These are phyloP conservation scores for Diaporthe citri DNA, from an alignment of 2,329 filamentous ascomycete species.

Conservation along the genomic window DNA sequence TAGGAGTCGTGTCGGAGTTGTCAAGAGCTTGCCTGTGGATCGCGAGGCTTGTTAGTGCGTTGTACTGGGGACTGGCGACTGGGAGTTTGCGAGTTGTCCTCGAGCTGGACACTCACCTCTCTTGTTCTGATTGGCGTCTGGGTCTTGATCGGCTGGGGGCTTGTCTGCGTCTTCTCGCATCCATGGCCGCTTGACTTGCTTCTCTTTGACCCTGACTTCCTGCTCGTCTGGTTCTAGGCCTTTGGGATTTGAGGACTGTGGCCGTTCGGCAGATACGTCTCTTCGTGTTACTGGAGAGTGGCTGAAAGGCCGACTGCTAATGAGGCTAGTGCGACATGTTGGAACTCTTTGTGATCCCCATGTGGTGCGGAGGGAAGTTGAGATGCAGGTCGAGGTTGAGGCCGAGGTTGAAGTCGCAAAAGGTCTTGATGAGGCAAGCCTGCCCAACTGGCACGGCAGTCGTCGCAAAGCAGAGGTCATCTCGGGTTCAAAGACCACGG, in stretches of 20 bases:
- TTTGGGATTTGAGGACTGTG: constrained; percentile 49
- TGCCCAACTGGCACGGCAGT: constrained; percentile 42
- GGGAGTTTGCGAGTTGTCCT: not conserved
- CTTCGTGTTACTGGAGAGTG: not conserved
- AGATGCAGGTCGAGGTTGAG: constrained; percentile 1
- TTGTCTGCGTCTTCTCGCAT: constrained; percentile 70
- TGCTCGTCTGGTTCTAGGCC: constrained; percentile 53
- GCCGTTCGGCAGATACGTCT: constrained; percentile 45
- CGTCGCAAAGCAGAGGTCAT: constrained; percentile 44
- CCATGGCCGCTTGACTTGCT: constrained; percentile 75
- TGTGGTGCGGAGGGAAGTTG: constrained; percentile 7
- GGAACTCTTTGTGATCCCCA: not conserved
- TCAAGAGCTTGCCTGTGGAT: constrained; percentile 76
- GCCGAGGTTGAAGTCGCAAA: too few species aligned
- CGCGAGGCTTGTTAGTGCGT: constrained; percentile 11
- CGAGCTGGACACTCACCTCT: constrained; percentile 47
- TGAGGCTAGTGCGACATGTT: not conserved
- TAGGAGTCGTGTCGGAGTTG: constrained; percentile 82
- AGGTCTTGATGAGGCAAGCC: constrained; percentile 34
- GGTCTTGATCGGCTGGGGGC: constrained; percentile 49
- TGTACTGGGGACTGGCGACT: not conserved
- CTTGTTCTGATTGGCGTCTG: constrained; percentile 44
- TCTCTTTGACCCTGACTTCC: constrained; percentile 61
- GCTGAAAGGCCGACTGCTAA: constrained; percentile 13
- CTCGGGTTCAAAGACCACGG: constrained; percentile 29